Conservation (phyloP, 2,329 filamentous ascomycete species). For the Delphinella strobiligena region DNA sequence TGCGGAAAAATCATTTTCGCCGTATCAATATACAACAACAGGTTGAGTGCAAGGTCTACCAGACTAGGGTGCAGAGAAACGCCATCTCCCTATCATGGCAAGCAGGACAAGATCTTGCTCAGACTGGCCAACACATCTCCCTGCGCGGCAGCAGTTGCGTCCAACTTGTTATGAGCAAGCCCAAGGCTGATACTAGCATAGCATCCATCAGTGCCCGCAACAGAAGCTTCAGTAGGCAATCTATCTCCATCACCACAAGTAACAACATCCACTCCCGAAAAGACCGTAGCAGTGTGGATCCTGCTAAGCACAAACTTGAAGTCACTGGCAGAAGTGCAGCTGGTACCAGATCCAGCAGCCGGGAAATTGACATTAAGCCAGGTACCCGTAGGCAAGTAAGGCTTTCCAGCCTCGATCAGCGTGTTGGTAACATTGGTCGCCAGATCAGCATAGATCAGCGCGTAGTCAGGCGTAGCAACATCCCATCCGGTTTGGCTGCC, state of each 20-base stretch:
- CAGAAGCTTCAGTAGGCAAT: constrained; percentile 47
- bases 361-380: constrained; percentile 63
- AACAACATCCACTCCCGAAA: constrained; percentile 38
- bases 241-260: constrained; percentile 41
- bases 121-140: constrained; percentile 40
- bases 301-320: constrained; percentile 55
- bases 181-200: constrained; percentile 53
- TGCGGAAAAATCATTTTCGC: neutral
- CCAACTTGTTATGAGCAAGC: constrained; percentile 47
- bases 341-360: constrained; percentile 29
- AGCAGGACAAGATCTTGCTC: constrained; percentile 34
- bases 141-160: constrained; percentile 41
- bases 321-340: constrained; percentile 39
- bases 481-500: constrained; percentile 43
- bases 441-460: constrained; percentile 51
- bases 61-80: no score
- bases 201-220: constrained; percentile 42
- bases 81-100: constrained; percentile 21
- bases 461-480: constrained; percentile 36
- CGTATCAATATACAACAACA: no score
- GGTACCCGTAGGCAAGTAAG: constrained; percentile 48
- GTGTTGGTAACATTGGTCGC: constrained; percentile 45
- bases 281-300: constrained; percentile 37
- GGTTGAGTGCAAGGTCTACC: neutral
- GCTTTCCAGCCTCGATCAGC: constrained; percentile 43